These are phyloP conservation scores for Aspergillus ochraceus DNA, from an alignment of 2,329 filamentous ascomycete genomes.

Conservation along the genomic window DNA sequence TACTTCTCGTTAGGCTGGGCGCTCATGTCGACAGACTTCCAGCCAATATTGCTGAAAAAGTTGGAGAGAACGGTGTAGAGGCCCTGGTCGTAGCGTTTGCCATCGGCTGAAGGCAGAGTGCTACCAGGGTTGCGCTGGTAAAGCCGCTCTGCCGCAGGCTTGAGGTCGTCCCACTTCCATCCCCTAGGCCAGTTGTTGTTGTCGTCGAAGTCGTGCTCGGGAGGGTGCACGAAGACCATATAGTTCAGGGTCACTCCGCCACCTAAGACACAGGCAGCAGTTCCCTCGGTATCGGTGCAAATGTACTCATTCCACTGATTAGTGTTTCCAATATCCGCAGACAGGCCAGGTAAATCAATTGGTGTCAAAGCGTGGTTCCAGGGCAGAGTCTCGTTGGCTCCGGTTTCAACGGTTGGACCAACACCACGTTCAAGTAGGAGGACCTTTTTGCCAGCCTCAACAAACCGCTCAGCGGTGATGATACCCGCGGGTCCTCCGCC, in stretches of 20 bases:
- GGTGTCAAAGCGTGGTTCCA: conserved; percentile 25
- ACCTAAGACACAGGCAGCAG: conserved; percentile 27
- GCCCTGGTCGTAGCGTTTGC: conserved; percentile 65
- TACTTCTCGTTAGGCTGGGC: conserved; percentile 63
- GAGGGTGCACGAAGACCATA: conserved; percentile 42
- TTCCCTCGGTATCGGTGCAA: conserved; percentile 23
- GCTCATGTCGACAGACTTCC: conserved; percentile 64
- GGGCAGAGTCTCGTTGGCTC: conserved; percentile 23
- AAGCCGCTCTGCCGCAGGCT: conserved; percentile 58
- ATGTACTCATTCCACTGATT: conserved; percentile 22
- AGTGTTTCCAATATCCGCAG: conserved; percentile 22
- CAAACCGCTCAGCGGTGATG: conserved; percentile 24
- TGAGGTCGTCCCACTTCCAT: conserved; percentile 67
- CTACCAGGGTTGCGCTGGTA: conserved; percentile 73
- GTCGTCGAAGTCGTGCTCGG: conserved; percentile 66
- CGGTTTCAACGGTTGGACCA: conserved; percentile 25
- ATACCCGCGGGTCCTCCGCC: conserved; percentile 26
- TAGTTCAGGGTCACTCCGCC: conserved; percentile 31
- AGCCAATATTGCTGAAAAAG: conserved; percentile 62
- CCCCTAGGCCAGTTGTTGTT: conserved; percentile 64
- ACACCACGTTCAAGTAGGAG: conserved; percentile 23
- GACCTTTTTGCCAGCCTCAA: conserved; percentile 24
- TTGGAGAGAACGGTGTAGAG: conserved; percentile 63
- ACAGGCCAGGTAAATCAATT: conserved; percentile 29
- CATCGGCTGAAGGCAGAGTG: conserved; percentile 64